These are phyloP conservation scores for Camelina laxa DNA, from an alignment of 345 rosid genomes.

Conservation along the genomic window DNA sequence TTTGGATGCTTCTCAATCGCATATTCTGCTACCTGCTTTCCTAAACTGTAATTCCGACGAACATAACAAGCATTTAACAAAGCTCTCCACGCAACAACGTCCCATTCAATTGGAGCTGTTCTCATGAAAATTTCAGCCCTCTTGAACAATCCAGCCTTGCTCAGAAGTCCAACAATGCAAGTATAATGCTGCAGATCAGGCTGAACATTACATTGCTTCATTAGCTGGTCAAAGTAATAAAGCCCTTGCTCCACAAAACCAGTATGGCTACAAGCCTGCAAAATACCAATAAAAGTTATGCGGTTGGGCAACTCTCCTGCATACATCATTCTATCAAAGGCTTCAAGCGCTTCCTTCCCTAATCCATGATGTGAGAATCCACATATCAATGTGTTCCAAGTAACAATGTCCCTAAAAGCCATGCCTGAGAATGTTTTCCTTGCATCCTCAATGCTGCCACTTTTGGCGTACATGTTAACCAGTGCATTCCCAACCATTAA, in stretches of 20 bases:
- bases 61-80: conserved; percentile 73
- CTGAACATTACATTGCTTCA: conserved; percentile 57
- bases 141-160: conserved; percentile 72
- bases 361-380: conserved; percentile 84
- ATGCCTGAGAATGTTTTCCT: conserved; percentile 52
- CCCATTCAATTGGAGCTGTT: conserved; percentile 70
- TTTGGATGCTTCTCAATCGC: conserved; percentile 49
- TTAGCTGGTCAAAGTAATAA: conserved; percentile 58
- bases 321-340: conserved; percentile 63
- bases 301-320: conserved; percentile 61
- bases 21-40: conserved; percentile 60
- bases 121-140: conserved; percentile 69
- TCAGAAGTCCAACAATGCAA: conserved; percentile 71
- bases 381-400: conserved; percentile 81
- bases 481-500: conserved; percentile 69
- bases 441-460: conserved; percentile 63
- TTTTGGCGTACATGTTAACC: conserved; percentile 73
- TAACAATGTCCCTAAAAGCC: conserved; percentile 49
- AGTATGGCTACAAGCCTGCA: conserved; percentile 76
- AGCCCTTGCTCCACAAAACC: conserved; percentile 66
- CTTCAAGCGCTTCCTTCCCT: conserved; percentile 61
- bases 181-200: conserved; percentile 85
- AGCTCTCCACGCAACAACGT: conserved; percentile 79
- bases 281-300: conserved; percentile 78
- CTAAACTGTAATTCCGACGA: conserved; percentile 62